These are phyloP conservation scores for Globisporangium parvum DNA, from an alignment of 352 stramenopile species.

Conservation along the genomic window DNA sequence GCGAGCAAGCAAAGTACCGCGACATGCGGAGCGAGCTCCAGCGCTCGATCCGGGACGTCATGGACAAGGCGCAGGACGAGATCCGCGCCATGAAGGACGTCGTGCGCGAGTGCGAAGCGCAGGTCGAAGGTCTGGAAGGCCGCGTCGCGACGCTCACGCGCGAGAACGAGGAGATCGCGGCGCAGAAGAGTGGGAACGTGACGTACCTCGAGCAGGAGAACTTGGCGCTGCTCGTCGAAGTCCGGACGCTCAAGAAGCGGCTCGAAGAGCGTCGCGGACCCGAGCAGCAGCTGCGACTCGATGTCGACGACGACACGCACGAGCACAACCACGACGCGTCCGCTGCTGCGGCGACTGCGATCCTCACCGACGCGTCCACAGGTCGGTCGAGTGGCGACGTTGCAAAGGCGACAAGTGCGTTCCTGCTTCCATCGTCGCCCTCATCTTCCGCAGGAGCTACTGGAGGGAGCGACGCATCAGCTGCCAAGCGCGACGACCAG, in stretches of 20 bases:
- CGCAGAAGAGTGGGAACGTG: conserved; percentile 32
- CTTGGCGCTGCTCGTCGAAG: conserved; percentile 54
- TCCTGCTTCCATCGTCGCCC: conserved; percentile 33
- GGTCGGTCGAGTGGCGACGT: neutral
- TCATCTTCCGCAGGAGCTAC: conserved; percentile 14
- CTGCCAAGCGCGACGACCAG: conserved; percentile 15
- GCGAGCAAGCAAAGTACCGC: conserved; percentile 8
- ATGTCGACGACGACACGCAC: conserved; percentile 17
- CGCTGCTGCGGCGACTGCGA: conserved; percentile 17
- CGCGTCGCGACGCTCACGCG: conserved; percentile 22
- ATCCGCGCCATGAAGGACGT: conserved; percentile 42
- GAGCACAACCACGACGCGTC: conserved; percentile 22
- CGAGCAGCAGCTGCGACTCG: neutral
- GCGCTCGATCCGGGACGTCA: conserved; percentile 22
- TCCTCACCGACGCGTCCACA: conserved; percentile 2
- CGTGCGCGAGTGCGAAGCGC: conserved; percentile 40
- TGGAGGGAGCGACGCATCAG: conserved; percentile 11
- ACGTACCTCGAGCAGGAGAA: conserved; percentile 68
- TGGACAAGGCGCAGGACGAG: conserved; percentile 47
- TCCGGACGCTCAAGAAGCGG: conserved; percentile 44
- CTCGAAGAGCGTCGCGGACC: conserved; percentile 18
- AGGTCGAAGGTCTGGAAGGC: conserved; percentile 32
- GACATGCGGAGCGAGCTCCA: conserved; percentile 25
- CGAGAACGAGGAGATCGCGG: conserved; percentile 21
- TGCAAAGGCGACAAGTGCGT: conserved; percentile 12